Evolutionary conservation across 2,329 filamentous ascomycete genomes (phyloP).

Genomic region (Colletotrichum orbiculare): DNA sequence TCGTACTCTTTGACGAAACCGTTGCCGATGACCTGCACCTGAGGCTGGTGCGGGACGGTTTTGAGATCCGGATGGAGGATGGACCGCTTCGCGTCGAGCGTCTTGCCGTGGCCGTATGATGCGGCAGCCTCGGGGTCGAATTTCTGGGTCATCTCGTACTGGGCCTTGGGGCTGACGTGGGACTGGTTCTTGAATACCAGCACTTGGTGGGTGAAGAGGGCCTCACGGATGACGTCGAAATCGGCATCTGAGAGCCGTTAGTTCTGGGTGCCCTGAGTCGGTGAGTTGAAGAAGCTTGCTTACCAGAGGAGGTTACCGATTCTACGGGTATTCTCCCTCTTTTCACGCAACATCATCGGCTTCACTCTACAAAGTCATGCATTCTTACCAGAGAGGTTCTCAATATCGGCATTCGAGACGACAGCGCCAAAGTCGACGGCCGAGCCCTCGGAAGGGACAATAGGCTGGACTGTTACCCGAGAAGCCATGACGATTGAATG

Average conservation of each 20-base stretch:
- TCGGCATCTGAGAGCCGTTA: slow-evolving; percentile 63
- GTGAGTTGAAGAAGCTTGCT: slow-evolving; percentile 41
- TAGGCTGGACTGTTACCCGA: slow-evolving; percentile 47
- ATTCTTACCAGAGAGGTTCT: slow-evolving; percentile 69
- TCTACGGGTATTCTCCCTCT: slow-evolving; percentile 66
- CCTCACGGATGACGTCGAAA: slow-evolving; percentile 71
- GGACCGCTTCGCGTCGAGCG: slow-evolving; percentile 70
- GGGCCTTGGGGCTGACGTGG: slow-evolving; percentile 73
- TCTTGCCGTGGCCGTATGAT: slow-evolving; percentile 81
- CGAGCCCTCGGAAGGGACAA: slow-evolving; percentile 50
- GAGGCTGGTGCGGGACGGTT: slow-evolving; percentile 82
- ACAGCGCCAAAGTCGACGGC: slow-evolving; percentile 70
- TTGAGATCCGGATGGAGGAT: slow-evolving; percentile 84
- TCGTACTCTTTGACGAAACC: slow-evolving; percentile 77
- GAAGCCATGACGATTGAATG: slow-evolving; percentile 10
- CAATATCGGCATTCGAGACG: slow-evolving; percentile 68
- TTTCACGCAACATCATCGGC: slow-evolving; percentile 25
- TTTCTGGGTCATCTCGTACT: slow-evolving; percentile 78
- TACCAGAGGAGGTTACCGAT: slow-evolving; percentile 70
- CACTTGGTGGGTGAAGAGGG: slow-evolving; percentile 76
- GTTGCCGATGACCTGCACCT: slow-evolving; percentile 81
- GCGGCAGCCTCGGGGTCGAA: slow-evolving; percentile 75
- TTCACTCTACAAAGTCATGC: slow-evolving; percentile 27
- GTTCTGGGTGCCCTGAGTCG: not conserved
- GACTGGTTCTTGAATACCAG: slow-evolving; percentile 77